A percentile compares a stretch with the other conserved stretches of the same genome.
phyloP scores from a whole-genome alignment of 31 red algal species.

The Odonthalia washingtoniensis region DNA sequence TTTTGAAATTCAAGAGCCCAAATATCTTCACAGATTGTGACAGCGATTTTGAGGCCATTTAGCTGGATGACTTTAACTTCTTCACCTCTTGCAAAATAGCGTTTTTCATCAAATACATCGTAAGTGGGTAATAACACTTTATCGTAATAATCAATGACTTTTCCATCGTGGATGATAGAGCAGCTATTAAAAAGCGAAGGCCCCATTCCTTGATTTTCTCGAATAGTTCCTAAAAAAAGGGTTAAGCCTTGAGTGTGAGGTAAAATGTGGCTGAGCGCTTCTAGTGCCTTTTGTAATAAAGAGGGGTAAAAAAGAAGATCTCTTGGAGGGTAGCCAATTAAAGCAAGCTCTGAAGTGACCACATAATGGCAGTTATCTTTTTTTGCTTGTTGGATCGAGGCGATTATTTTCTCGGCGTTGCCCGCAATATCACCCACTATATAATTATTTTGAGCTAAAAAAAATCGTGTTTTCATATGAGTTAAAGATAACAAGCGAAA shows the following conservation, averaged over 20 bases:
- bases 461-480: constrained; percentile 11
- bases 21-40: constrained; percentile 40
- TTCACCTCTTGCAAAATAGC: constrained; percentile 4
- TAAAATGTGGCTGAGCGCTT: background rate
- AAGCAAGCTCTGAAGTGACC: background rate
- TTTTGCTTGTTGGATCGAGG: background rate
- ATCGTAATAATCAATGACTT: background rate
- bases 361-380: background rate
- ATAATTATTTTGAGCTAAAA: constrained; percentile 6
- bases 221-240: constrained; percentile 2
- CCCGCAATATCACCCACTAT: constrained; percentile 17
- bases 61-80: constrained; percentile 3
- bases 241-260: background rate
- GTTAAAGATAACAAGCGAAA: background rate
- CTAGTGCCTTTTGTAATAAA: background rate
- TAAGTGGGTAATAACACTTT: constrained; percentile 16
- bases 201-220: background rate
- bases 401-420: constrained; percentile 15
- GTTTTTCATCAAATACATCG: constrained; percentile 24
- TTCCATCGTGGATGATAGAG: background rate
- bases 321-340: constrained; percentile 20
- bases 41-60: constrained; percentile 6
- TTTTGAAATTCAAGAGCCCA: constrained; percentile 10
- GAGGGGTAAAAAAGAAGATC: background rate
- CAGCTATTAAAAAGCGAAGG: constrained; percentile 1